Evolutionary conservation across 2,329 filamentous ascomycete species (phyloP).

Genomic region (Colletotrichum musicola): DNA sequence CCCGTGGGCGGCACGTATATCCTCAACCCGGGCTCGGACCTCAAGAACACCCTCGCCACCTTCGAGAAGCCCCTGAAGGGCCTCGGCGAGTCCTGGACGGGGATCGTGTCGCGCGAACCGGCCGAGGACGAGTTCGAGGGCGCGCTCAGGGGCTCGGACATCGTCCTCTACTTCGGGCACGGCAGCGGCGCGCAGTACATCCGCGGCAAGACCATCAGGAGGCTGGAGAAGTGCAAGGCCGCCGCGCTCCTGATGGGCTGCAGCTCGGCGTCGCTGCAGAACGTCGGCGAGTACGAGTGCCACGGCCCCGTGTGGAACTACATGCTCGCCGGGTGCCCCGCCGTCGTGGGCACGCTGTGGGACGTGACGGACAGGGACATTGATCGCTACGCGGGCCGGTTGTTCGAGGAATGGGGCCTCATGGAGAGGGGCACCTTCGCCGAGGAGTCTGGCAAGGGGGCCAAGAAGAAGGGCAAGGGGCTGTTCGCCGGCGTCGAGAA

Average conservation of each 20-base stretch:
- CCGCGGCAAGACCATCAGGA: conserved; percentile 83
- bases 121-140: conserved; percentile 81
- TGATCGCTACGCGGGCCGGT: conserved; percentile 85
- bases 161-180: conserved; percentile 96
- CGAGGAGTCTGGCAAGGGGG: conserved; percentile 22
- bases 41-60: conserved; percentile 81
- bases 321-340: conserved; percentile 87
- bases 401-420: conserved; percentile 90
- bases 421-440: conserved; percentile 61
- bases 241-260: conserved; percentile 94
- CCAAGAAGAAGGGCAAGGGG: conserved; percentile 44
- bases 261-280: conserved; percentile 83
- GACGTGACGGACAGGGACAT: conserved; percentile 98
- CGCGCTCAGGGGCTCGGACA: conserved; percentile 73
- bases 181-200: conserved; percentile 96
- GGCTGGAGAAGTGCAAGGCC: conserved; percentile 79
- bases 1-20: conserved; percentile 77
- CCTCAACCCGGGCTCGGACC: conserved; percentile 88
- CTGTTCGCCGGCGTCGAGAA: conserved; percentile 40
- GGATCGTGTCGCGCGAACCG: conserved; percentile 77
- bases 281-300: conserved; percentile 90
- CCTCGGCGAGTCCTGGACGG: conserved; percentile 78
- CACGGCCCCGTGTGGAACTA: conserved; percentile 93
- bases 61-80: conserved; percentile 76
- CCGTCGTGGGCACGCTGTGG: conserved; percentile 94